Evolutionary conservation across 495 filamentous ascomycete species (phyloP), one percentile per base, ranked within the genome.

Genomic region (Aspergillus bridgeri): DNA sequence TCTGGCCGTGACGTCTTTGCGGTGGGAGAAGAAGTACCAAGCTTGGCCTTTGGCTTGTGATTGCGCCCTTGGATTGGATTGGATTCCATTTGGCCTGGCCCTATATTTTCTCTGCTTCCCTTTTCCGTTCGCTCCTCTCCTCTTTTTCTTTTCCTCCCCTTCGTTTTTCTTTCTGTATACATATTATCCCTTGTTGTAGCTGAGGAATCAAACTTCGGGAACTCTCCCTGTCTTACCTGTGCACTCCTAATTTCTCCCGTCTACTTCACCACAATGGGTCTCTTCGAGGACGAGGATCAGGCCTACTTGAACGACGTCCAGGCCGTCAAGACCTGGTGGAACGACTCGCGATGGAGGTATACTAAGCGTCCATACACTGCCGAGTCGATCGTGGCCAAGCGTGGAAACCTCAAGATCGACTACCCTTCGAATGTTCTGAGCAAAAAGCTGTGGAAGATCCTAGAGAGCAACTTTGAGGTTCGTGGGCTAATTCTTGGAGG

Each of bases 351-450:
- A 79, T 98, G 94, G 94, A 81, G 90, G 66, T 84, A 90, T 73
- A 98, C 94, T 63, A 92, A 88, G 75, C 83, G 94, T 38, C 89
- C 94, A 4, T 98, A 91, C 73, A 96, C 91, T 5, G 91, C 94
- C 17, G 95, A 98, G 79, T 89, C 96, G 78, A 98, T 98, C 68
- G 94, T 95, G 57, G 84, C 88, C 22, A 98, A 98, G 82, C 81
- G 94, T 65, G 94, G 94, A 23, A 91, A 87, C 66, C 74, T 98
- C 64, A 92, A 87, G 76, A 91, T 98, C 66, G 81, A 95, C 49
- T 98, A 96, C 70, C 86, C 94, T 13, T 92, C 91, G 75, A 95
- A 93, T 70, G 78, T 77, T 6, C 87, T 91, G 75, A 81, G 86
- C 45, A 96, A 96, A 84, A 98, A 98, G 83, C 79, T 97, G 43